Evolutionary conservation across 352 stramenopile genomes (phyloP).

Genomic region (Pilasporangium apinafurcum): DNA sequence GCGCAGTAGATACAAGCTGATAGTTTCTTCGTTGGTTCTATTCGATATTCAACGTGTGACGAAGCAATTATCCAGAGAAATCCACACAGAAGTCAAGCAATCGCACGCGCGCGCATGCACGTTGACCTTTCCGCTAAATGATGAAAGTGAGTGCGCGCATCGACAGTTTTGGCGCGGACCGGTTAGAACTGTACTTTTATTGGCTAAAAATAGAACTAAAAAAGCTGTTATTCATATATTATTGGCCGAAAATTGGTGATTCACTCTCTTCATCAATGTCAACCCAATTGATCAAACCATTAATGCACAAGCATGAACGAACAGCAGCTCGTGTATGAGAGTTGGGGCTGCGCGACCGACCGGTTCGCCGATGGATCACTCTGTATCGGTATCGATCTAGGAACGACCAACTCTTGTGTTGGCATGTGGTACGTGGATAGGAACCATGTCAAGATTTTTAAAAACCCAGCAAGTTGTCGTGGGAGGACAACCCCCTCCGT

Average conservation of each 20-base stretch:
- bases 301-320: slow-evolving; percentile 7
- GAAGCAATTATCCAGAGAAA: too few species aligned
- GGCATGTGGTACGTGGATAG: slow-evolving; percentile 76
- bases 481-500: slow-evolving; percentile 75
- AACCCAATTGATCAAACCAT: not conserved
- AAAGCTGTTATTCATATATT: too few species aligned
- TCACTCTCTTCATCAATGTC: not conserved
- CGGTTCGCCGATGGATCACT: slow-evolving; percentile 66
- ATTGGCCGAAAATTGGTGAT: slow-evolving; percentile 1
- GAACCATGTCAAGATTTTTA: slow-evolving; percentile 83
- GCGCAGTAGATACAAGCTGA: too few species aligned
- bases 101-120: too few species aligned
- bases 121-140: too few species aligned
- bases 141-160: too few species aligned
- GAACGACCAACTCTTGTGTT: slow-evolving; percentile 99
- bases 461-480: slow-evolving; percentile 53
- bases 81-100: too few species aligned
- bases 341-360: slow-evolving; percentile 63
- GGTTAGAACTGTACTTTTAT: too few species aligned
- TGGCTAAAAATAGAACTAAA: not conserved
- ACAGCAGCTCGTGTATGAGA: slow-evolving; percentile 59
- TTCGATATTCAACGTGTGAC: too few species aligned
- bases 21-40: too few species aligned
- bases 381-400: slow-evolving; percentile 99
- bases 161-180: too few species aligned